phyloP scores from a whole-genome alignment of 2,329 filamentous ascomycete genomes.

The Trichoderma sp. region DNA sequence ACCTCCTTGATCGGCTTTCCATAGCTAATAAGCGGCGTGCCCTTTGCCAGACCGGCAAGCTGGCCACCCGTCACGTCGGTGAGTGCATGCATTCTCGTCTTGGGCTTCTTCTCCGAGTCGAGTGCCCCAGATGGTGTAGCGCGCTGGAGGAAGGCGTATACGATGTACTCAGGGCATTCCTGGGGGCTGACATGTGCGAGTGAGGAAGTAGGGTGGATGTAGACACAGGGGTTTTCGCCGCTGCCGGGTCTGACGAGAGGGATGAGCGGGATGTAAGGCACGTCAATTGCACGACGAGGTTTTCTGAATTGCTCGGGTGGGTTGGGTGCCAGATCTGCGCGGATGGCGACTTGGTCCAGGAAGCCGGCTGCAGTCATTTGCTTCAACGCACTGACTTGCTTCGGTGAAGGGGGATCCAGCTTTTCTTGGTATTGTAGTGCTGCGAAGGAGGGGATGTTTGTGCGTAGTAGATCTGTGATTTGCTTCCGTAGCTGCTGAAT shows the following conservation, averaged over 20 bases:
- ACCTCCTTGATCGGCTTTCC: slow-evolving; percentile 91
- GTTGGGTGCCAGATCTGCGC: slow-evolving; percentile 77
- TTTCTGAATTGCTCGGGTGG: slow-evolving; percentile 66
- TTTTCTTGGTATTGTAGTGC: slow-evolving; percentile 56
- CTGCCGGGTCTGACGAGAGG: slow-evolving; percentile 52
- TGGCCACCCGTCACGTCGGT: slow-evolving; percentile 75
- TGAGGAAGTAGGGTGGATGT: slow-evolving; percentile 81
- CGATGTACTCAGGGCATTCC: slow-evolving; percentile 81
- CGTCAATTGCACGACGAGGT: slow-evolving; percentile 82
- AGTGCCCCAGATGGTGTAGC: slow-evolving; percentile 49
- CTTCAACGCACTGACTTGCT: slow-evolving; percentile 76
- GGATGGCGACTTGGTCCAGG: slow-evolving; percentile 90
- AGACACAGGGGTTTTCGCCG: slow-evolving; percentile 67
- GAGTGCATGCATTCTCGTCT: slow-evolving; percentile 84
- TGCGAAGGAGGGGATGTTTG: slow-evolving; percentile 66
- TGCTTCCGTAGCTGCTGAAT: slow-evolving; percentile 79
- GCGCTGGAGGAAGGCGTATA: slow-evolving; percentile 84
- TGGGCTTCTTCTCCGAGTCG: slow-evolving; percentile 56
- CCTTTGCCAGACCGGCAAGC: slow-evolving; percentile 74
- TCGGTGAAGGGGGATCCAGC: slow-evolving; percentile 59
- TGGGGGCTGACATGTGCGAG: slow-evolving; percentile 66
- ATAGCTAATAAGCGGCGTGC: slow-evolving; percentile 78
- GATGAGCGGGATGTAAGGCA: slow-evolving; percentile 85
- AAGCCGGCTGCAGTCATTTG: slow-evolving; percentile 92
- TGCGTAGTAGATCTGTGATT: slow-evolving; percentile 74